A percentile compares a stretch with the other conserved stretches of the same genome.
These are phyloP conservation scores for Tuber calosporum DNA, from an alignment of 495 filamentous ascomycete species.

Conservation along the genomic window DNA sequence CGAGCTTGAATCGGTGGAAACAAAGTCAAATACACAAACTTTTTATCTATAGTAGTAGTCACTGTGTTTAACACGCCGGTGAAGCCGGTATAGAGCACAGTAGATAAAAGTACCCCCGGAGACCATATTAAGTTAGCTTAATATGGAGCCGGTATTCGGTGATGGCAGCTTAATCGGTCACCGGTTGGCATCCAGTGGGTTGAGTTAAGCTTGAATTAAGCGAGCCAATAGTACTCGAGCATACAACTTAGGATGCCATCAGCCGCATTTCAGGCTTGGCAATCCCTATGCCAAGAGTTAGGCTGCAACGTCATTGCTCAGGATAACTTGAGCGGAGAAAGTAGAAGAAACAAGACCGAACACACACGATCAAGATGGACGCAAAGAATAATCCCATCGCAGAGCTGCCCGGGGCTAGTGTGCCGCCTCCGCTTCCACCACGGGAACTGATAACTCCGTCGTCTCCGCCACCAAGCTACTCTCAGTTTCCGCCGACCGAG, in stretches of 20 bases:
- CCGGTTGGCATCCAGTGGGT: no score
- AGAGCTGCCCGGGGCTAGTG: background rate
- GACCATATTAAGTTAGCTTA: no score
- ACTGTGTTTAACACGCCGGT: no score
- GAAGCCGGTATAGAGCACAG: no score
- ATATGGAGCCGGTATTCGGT: no score
- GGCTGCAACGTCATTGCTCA: background rate
- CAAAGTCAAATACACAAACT: no score
- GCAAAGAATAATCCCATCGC: background rate
- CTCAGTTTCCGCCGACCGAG: background rate
- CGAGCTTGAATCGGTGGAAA: no score
- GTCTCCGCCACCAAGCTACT: background rate
- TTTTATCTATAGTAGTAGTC: no score
- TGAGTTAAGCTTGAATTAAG: background rate
- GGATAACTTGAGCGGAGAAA: background rate
- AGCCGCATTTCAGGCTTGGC: background rate
- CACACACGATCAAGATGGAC: background rate
- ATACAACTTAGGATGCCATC: background rate
- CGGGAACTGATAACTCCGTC: background rate
- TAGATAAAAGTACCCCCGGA: no score
- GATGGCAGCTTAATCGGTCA: no score
- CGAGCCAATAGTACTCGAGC: background rate
- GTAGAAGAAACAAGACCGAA: background rate
- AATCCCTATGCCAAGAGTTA: background rate
- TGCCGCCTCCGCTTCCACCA: background rate